A percentile compares a stretch with the other conserved stretches of the same genome.
Evolutionary conservation across 2,329 filamentous ascomycete genomes (phyloP).

Genomic region (Nothophaeocryptopus gaeumannii): DNA sequence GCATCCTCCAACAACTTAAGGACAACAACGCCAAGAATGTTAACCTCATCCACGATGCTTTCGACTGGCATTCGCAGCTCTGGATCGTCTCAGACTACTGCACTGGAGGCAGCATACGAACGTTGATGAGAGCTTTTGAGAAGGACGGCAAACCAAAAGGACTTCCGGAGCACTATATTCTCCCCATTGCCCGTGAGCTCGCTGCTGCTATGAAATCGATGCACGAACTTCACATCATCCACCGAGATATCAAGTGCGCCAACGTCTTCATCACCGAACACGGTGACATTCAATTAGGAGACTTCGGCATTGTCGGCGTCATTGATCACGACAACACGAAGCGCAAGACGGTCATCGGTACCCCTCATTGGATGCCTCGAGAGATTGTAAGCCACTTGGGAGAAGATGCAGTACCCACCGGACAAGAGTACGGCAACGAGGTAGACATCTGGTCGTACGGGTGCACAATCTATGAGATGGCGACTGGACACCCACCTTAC

Average conservation of each 20-base stretch:
- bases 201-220: conserved; percentile 61
- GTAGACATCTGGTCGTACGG: conserved; percentile 82
- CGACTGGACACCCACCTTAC: conserved; percentile 70
- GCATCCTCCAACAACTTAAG: conserved; percentile 67
- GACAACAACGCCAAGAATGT: conserved; percentile 74
- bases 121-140: conserved; percentile 51
- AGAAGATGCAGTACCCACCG: conserved; percentile 48
- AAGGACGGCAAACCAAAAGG: conserved; percentile 28
- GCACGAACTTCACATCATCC: conserved; percentile 64
- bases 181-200: conserved; percentile 62
- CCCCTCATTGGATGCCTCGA: conserved; percentile 82
- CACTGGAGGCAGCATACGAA: conserved; percentile 74
- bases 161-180: conserved; percentile 60
- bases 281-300: conserved; percentile 75
- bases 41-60: conserved; percentile 75
- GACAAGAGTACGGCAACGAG: conserved; percentile 47
- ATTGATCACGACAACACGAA: conserved; percentile 71
- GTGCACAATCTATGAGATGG: conserved; percentile 76
- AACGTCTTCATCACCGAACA: conserved; percentile 78
- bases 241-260: conserved; percentile 66
- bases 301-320: conserved; percentile 79
- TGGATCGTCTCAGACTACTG: conserved; percentile 90
- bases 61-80: conserved; percentile 73
- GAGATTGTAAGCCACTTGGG: conserved; percentile 55
- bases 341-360: conserved; percentile 76